Evolutionary conservation across 2,329 filamentous ascomycete species (phyloP), one percentile per base, ranked within the genome.

Genomic region (Cadophora gregata): DNA sequence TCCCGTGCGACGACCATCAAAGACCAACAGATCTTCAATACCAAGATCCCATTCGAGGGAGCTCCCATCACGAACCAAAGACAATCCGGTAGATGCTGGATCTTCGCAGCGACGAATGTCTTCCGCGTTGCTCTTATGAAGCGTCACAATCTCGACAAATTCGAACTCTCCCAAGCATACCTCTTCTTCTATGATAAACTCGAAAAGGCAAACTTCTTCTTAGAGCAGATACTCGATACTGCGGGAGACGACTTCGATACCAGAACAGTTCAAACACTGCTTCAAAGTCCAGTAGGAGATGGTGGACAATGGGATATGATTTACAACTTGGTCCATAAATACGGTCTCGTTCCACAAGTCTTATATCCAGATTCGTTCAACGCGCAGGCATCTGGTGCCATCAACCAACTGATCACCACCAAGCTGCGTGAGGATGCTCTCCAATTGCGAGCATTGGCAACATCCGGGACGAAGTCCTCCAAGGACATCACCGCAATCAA

Each of bases 231-330:
- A 68, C 86, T 97, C 64, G 88, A 92, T 69, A 96, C 93, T 0
- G 85, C 87, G 0, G 81, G 82, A 61, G 85, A 93, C 73, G 87
- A 90, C 38, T 83, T 96, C 1, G 91, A 94, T 71, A 85, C 88
- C 25, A 82, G 93, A 10, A 80, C 96, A 4, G 84, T 97, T 3
- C 90, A 93, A 76, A 85, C 85, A 4, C 80, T 97, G 3, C 81
- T 95, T 31, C 80, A 81, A 0, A 84, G 86, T 25, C 90, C 93
- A 0, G 88, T 96, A 4, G 86, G 85, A 8, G 93, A 97, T 76
- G 93, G 93, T 31, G 93, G 93, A 0, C 93, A 96, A 78, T 96
- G 92, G 92, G 93, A 96, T 78, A 96, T 97, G 93, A 90, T 93
- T 2, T 90, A 88, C 71, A 97, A 96, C 74, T 81, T 97, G 10